Base-by-base conservation (phyloP, 805 yeast species). In the Saccharomyces jurei region DNA sequence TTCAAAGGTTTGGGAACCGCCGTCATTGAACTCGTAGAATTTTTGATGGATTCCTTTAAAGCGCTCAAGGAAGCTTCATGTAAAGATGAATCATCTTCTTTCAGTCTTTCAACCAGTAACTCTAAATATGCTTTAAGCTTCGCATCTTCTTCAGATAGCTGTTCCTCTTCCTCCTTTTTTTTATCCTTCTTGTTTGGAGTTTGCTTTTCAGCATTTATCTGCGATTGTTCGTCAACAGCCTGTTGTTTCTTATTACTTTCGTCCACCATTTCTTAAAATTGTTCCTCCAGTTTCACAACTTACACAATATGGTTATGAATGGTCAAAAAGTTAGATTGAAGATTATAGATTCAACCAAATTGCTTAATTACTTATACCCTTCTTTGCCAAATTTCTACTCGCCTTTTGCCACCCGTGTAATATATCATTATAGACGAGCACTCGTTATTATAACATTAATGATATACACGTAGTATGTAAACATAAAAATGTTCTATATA, bases 1-100 rank as follows among this genome's bases (percentile, higher is more conserved):
- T 94, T 95, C 73, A 94, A 81, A 4, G 99, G 99, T 72, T 94
- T 94, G 41, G 99, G 99, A 51, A 94, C 99, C 2, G 99, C 99
- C 1, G 99, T 94, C 97, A 94, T 94, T 8, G 97, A 91, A 41
- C 97, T 88, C 2, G 99, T 94, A 11, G 97, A 87, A 53, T 94
- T 95, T 60, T 89, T 82, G 64, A 94, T 91, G 63, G 82, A 82
- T 50, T 78, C 80, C 66, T 89, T 90, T 70, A 94, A 79, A 52
- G 84, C 77, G 46, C 78, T 77, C 62, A 94, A 77, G n/a, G 89
- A 79, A 11, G 81, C 73, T 36, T 72, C 72, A 66, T 88, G 87
- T 22, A 81, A 55, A 1, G 62, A 50, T 2, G 59, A 63, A 56
- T 78, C 76, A 1, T 81, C 69, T 58, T 83, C 90, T 56, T 73